A percentile compares a stretch with the other conserved stretches of the same genome.
Conservation (phyloP, 1,284 basidiomycete genomes). For the Ceratobasidium sp. region DNA sequence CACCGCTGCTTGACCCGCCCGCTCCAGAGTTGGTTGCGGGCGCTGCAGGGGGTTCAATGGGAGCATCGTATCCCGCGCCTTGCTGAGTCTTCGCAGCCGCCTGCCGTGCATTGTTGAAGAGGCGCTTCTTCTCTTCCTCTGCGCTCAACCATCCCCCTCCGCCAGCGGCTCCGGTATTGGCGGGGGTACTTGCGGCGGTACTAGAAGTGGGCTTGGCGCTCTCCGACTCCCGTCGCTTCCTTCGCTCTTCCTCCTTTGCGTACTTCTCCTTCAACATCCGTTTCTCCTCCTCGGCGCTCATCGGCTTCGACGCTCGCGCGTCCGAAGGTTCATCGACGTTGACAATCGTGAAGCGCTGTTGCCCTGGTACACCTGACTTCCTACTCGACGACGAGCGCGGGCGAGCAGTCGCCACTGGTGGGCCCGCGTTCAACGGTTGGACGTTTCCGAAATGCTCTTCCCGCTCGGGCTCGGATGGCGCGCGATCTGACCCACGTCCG, state of each 20-base stretch:
- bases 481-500: conserved; percentile 13
- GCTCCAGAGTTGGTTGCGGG: neutral
- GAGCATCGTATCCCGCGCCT: conserved; percentile 49
- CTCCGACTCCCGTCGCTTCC: neutral
- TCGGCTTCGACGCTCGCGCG: conserved; percentile 41
- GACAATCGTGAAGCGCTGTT: conserved; percentile 49
- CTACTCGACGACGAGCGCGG: conserved; percentile 61
- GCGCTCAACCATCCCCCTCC: conserved; percentile 69
- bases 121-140: conserved; percentile 73
- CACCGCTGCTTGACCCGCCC: neutral
- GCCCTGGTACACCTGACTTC: conserved; percentile 52
- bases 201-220: conserved; percentile 9
- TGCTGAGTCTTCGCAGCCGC: conserved; percentile 66
- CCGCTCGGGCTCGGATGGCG: conserved; percentile 19
- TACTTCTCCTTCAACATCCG: conserved; percentile 21
- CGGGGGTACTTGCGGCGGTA: conserved; percentile 1
- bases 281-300: conserved; percentile 37
- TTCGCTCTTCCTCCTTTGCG: conserved; percentile 19
- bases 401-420: neutral
- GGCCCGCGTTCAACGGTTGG: conserved; percentile 6
- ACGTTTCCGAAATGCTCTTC: conserved; percentile 26
- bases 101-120: conserved; percentile 75
- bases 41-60: conserved; percentile 6
- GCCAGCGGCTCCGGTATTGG: neutral
- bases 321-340: conserved; percentile 47